Evolutionary conservation across 176 grass and related monocot genomes (phyloP).

Genomic region (Triticum urartu): DNA sequence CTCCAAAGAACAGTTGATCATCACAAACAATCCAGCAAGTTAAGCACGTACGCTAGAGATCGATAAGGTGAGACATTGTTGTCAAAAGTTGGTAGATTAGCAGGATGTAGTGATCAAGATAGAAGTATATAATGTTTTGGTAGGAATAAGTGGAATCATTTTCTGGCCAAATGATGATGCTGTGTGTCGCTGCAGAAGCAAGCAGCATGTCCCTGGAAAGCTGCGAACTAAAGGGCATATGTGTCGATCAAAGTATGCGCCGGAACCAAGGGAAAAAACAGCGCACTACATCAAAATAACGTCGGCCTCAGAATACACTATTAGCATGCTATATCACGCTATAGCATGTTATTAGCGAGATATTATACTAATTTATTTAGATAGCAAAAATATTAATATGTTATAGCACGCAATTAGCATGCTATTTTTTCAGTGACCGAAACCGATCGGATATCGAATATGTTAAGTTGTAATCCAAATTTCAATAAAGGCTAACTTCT

Average conservation of each 20-base stretch:
- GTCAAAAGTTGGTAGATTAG: not conserved
- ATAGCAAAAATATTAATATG: no score
- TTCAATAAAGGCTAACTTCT: no score
- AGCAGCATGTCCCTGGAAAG: constrained; percentile 64
- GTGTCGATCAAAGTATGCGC: not conserved
- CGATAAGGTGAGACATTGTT: not conserved
- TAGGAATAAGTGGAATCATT: no score
- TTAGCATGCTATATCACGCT: no score
- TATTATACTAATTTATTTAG: no score
- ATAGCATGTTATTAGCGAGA: no score
- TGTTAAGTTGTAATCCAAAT: not conserved
- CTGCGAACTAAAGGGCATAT: not conserved
- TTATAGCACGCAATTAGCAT: no score
- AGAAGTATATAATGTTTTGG: no score
- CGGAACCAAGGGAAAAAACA: not conserved
- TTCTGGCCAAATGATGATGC: not conserved
- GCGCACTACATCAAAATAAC: no score
- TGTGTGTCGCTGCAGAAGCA: constrained; percentile 43
- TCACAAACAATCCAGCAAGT: not conserved
- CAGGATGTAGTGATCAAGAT: not conserved
- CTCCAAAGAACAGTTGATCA: not conserved
- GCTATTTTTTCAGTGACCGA: no score
- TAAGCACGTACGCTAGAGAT: not conserved
- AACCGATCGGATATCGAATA: constrained; percentile 36
- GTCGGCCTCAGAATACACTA: no score